phyloP scores from a whole-genome alignment of 805 yeast species.

The Kazachstania psychrophila region DNA sequence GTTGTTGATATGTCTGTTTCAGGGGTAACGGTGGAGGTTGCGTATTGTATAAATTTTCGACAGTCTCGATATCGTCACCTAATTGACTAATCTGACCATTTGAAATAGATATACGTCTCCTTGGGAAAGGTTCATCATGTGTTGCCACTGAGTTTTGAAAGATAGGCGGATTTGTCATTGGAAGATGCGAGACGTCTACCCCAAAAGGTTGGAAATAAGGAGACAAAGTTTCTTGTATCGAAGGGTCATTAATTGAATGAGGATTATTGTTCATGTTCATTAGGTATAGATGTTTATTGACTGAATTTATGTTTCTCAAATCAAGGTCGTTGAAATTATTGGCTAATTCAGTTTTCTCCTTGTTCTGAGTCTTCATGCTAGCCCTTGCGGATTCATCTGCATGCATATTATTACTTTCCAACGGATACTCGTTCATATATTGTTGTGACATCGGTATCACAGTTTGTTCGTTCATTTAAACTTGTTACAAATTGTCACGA shows the following conservation, averaged over 20 bases:
- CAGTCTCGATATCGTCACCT: constrained; percentile 33
- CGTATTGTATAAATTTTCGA: constrained; percentile 32
- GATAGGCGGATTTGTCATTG: constrained; percentile 38
- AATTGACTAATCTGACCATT: constrained; percentile 81
- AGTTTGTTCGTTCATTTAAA: too few relatives aligned
- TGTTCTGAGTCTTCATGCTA: too few relatives aligned
- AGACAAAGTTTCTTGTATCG: constrained; percentile 32
- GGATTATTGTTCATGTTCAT: constrained; percentile 17
- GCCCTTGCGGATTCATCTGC: too few relatives aligned
- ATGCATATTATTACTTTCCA: too few relatives aligned
- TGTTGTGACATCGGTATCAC: too few relatives aligned
- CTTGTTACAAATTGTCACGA: too few relatives aligned
- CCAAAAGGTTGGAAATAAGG: constrained; percentile 38
- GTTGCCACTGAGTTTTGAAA: constrained; percentile 35
- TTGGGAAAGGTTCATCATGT: constrained; percentile 24
- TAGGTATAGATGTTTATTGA: constrained; percentile 10
- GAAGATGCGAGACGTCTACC: constrained; percentile 36
- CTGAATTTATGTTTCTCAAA: constrained; percentile 1
- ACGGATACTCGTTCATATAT: too few relatives aligned
- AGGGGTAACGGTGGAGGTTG: constrained; percentile 23
- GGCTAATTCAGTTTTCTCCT: too few relatives aligned
- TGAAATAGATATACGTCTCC: constrained; percentile 66
- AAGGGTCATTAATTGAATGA: constrained; percentile 25
- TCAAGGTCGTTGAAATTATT: not conserved
- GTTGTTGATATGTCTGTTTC: not conserved